These are phyloP conservation scores for Penicillium tannophilum DNA, from an alignment of 495 filamentous ascomycete genomes.

Conservation along the genomic window DNA sequence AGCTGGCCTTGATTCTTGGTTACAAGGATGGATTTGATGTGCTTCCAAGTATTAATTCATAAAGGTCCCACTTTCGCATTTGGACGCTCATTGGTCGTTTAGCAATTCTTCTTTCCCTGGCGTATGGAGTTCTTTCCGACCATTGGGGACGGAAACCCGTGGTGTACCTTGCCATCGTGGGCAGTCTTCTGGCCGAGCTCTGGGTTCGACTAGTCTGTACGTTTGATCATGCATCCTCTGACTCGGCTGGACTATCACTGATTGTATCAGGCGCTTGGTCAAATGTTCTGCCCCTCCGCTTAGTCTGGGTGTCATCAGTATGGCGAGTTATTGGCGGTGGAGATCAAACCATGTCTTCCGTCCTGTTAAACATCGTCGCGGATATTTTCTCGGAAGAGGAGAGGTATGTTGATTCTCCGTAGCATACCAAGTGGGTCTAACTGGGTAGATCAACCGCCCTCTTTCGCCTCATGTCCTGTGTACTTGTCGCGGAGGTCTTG, in stretches of 20 bases:
- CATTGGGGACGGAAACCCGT: conserved; percentile 51
- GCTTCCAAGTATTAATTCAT: conserved; percentile 33
- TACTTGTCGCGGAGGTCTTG: conserved; percentile 31
- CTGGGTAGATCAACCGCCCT: conserved; percentile 28
- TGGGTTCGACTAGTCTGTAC: conserved; percentile 41
- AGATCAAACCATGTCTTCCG: conserved; percentile 23
- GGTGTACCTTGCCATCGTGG: conserved; percentile 34
- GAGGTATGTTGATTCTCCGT: conserved; percentile 20
- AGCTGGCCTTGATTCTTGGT: conserved; percentile 43
- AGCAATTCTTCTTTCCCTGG: conserved; percentile 38
- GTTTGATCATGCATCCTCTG: conserved; percentile 11
- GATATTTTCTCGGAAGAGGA: conserved; percentile 38
- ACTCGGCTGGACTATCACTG: not conserved
- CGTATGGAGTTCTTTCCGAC: conserved; percentile 38
- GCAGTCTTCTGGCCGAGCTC: conserved; percentile 34
- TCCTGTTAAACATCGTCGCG: conserved; percentile 33
- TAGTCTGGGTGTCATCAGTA: conserved; percentile 34
- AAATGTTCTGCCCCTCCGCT: conserved; percentile 31
- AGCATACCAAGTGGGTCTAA: not conserved
- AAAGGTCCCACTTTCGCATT: not conserved
- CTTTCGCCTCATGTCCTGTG: conserved; percentile 27
- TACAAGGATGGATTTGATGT: conserved; percentile 44
- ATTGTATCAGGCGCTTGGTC: conserved; percentile 26
- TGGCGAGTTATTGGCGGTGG: conserved; percentile 37
- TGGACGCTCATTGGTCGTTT: not conserved